Conservation (phyloP, 176 grass and related monocot genomes). For the Poa annua region DNA sequence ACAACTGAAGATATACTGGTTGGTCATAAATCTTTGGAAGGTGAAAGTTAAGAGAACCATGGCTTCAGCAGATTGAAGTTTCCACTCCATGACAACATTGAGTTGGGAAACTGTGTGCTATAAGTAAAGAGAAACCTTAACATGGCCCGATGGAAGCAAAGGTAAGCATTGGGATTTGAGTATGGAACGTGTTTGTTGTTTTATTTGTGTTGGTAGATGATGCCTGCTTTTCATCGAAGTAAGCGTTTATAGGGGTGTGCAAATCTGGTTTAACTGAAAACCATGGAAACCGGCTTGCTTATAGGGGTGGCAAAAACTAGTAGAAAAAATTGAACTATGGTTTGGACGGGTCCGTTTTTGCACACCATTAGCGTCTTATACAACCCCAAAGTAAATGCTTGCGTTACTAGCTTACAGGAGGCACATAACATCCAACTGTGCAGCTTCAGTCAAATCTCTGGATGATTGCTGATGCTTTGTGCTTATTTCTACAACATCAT, state of each 20-base stretch:
- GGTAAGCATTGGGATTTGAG: constrained; percentile 23
- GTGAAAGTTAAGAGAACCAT: constrained; percentile 25
- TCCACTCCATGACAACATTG: background rate
- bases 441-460: background rate
- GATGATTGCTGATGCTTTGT: background rate
- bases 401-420: background rate
- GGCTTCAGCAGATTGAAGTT: constrained; percentile 23
- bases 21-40: constrained; percentile 38
- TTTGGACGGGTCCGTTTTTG: too few relatives aligned
- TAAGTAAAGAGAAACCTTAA: constrained; percentile 35
- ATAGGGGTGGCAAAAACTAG: too few relatives aligned
- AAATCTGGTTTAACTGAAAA: too few relatives aligned
- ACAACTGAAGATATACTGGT: constrained; percentile 69
- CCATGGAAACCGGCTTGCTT: too few relatives aligned
- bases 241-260: background rate
- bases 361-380: background rate
- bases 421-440: background rate
- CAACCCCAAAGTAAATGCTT: background rate
- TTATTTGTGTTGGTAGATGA: constrained; percentile 5
- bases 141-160: constrained; percentile 26
- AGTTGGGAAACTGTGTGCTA: constrained; percentile 24
- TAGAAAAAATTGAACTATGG: too few relatives aligned
- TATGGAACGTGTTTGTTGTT: constrained; percentile 10
- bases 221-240: background rate
- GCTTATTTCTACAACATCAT: background rate